These are phyloP conservation scores for Dalbergia cultrata DNA, from an alignment of 306 rosid genomes.

Conservation along the genomic window DNA sequence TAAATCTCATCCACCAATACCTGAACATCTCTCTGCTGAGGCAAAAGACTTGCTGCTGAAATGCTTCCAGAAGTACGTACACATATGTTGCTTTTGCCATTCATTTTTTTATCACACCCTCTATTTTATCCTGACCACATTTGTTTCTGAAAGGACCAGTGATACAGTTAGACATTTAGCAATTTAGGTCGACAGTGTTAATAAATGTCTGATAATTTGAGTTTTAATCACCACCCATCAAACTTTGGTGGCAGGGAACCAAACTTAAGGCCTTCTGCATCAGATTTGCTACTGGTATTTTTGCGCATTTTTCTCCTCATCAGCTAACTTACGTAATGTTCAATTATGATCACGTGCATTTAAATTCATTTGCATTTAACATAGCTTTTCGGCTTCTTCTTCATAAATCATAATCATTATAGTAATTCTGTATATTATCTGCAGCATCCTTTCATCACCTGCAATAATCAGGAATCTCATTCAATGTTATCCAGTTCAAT, in stretches of 20 bases:
- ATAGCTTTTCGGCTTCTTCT: constrained; percentile 34
- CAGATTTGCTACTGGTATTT: constrained; percentile 82
- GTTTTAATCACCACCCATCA: constrained; percentile 43
- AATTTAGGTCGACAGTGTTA: constrained; percentile 25
- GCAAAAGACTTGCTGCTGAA: constrained; percentile 86
- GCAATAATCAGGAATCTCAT: constrained; percentile 62
- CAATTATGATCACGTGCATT: constrained; percentile 7
- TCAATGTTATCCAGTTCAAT: constrained; percentile 56
- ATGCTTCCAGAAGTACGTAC: constrained; percentile 82
- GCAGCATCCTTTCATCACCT: constrained; percentile 92
- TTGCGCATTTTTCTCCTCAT: constrained; percentile 34
- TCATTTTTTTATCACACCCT: neutral
- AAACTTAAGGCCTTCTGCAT: constrained; percentile 74
- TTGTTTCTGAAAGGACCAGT: constrained; percentile 33
- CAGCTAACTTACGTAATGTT: constrained; percentile 21
- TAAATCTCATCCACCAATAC: constrained; percentile 95
- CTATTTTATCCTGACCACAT: constrained; percentile 26
- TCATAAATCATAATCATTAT: constrained; percentile 11
- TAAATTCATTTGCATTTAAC: constrained; percentile 14
- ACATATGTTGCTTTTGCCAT: constrained; percentile 39
- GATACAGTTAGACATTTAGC: constrained; percentile 33
- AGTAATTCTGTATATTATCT: constrained; percentile 43
- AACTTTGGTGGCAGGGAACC: constrained; percentile 88
- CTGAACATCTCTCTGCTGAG: constrained; percentile 88
- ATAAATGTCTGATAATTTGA: constrained; percentile 19